Evolutionary conservation across 1,139 yeast genomes (phyloP).

Genomic region (Saccharomyces uvarum): DNA sequence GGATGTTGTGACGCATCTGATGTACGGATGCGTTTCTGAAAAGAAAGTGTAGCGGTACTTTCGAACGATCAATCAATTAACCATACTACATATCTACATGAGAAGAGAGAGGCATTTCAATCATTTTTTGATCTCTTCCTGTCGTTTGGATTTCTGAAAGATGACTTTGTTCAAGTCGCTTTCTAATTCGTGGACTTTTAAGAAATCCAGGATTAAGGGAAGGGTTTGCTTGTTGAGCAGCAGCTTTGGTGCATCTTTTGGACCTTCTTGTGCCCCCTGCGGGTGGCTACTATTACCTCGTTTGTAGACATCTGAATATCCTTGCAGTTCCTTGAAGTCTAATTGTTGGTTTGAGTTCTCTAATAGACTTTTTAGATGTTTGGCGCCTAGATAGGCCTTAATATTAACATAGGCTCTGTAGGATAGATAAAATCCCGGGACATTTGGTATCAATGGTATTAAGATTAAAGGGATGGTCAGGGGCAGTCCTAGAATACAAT

Average conservation of each 20-base stretch:
- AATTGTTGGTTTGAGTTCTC: constrained; percentile 17
- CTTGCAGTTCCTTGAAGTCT: constrained; percentile 19
- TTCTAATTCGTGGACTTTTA: constrained; percentile 35
- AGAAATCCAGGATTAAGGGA: constrained; percentile 13
- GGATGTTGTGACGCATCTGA: background rate
- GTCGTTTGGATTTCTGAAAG: constrained; percentile 3
- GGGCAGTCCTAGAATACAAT: constrained; percentile 62
- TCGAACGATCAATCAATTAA: background rate
- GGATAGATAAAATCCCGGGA: constrained; percentile 86
- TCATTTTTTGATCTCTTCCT: background rate
- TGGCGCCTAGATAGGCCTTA: constrained; percentile 71
- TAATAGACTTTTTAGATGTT: constrained; percentile 39
- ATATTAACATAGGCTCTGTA: constrained; percentile 80
- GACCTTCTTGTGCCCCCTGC: constrained; percentile 5
- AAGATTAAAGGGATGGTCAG: constrained; percentile 72
- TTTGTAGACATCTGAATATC: constrained; percentile 13
- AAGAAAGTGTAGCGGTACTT: background rate
- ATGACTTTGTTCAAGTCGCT: constrained; percentile 35
- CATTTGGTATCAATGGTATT: constrained; percentile 82
- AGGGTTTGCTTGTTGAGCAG: constrained; percentile 10
- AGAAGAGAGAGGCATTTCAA: background rate
- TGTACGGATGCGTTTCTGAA: background rate
- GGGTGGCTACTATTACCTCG: constrained; percentile 3
- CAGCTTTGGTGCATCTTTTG: constrained; percentile 17
- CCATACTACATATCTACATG: background rate